Conservation (phyloP, 2,329 filamentous ascomycete species). For the Cytospora piceicola region DNA sequence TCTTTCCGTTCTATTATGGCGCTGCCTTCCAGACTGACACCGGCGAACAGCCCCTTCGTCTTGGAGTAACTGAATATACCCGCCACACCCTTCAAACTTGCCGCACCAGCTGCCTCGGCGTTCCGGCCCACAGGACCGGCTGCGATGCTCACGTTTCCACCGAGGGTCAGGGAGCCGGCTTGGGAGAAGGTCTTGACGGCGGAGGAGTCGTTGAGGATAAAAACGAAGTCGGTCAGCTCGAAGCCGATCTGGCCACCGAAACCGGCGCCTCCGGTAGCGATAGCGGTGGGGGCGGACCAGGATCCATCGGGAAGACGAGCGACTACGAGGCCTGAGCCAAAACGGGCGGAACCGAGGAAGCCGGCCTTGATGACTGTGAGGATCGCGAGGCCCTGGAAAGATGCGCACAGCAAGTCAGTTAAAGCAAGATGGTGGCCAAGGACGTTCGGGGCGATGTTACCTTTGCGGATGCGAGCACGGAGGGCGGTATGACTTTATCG, state of each 20-base stretch:
- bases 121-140: constrained; percentile 93
- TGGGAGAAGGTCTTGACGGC: constrained; percentile 96
- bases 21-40: constrained; percentile 90
- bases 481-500: constrained; percentile 94
- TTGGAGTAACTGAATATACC: constrained; percentile 97
- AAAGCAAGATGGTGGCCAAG: constrained; percentile 5
- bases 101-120: constrained; percentile 92
- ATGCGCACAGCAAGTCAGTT: background rate
- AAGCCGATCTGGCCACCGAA: constrained; percentile 87
- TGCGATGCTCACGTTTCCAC: constrained; percentile 94
- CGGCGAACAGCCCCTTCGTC: constrained; percentile 95
- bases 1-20: constrained; percentile 93
- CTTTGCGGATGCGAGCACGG: constrained; percentile 89
- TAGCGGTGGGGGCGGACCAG: constrained; percentile 83
- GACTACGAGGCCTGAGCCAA: constrained; percentile 81
- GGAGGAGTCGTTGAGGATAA: constrained; percentile 90
- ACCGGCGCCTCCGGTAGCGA: constrained; percentile 78
- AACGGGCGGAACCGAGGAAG: constrained; percentile 80
- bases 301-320: constrained; percentile 75
- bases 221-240: constrained; percentile 92
- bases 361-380: constrained; percentile 87
- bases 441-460: constrained; percentile 46
- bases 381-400: constrained; percentile 71
- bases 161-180: constrained; percentile 85
- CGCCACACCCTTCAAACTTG: constrained; percentile 84